Base-by-base conservation (phyloP, 2,329 filamentous ascomycete species). In the Zymoseptoria crescenta region DNA sequence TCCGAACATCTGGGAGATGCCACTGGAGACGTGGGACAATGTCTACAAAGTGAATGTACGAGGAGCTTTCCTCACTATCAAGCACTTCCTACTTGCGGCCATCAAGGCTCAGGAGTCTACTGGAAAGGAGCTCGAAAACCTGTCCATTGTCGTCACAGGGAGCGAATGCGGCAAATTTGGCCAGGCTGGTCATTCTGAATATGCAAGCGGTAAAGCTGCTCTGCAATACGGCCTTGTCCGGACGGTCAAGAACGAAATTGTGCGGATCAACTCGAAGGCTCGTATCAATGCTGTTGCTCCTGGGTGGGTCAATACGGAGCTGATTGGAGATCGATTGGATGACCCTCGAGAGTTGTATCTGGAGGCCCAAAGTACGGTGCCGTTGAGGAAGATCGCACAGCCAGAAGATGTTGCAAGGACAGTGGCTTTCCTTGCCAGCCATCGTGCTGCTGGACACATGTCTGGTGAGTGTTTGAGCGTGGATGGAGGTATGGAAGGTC, bases 231-330 rank as follows among this genome's bases (percentile, higher is more conserved):
- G 79, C 0, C 72, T 83, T 7, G 75, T 83, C 5, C 74, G 73
- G 41, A 77, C 74, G 0, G 78, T 83, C 9, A 82, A 82, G 70
- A 81, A 82, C 57, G 80, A 83, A 62, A 81, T 83, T 56, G 75
- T 80, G 7, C 73, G 74, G 8, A 65, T 83, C 56, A 82, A 83
- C 58, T 65, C 70, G 0, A 77, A 75, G 57, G 81, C 77, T 8
- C 72, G 80, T 19, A 80, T 82, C 59, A 83, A 82, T 70, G 77
- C 79, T 54, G 77, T 83, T 4, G 77, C 77, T 6, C 76, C 77
- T 2, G 78, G 77, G 3, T 79, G 77, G 75, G 75, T 80, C 1
- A 73, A 80, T 59, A 79, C 77, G 1, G 72, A 75, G 48, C 63
- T 80, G 53, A 80, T 80, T 57, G 77, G 77, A 30, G 79, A 78